Evolutionary conservation across 306 rosid genomes (phyloP).

Genomic region (Prunus campanulata): DNA sequence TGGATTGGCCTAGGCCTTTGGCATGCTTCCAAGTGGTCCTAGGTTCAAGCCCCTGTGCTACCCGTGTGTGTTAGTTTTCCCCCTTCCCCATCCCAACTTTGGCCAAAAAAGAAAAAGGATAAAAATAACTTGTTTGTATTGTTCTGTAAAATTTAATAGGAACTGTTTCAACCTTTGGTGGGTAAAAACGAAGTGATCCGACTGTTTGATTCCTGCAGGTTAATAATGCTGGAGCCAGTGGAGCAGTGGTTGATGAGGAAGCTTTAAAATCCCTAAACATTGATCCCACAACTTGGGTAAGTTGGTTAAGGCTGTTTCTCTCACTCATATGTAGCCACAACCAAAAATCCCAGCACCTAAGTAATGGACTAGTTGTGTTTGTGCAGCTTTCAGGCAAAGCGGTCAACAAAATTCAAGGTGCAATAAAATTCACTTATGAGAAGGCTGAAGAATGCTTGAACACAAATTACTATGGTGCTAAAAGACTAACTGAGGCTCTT

Average conservation of each 20-base stretch:
- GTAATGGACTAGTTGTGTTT: neutral
- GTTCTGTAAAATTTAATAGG: too few species aligned
- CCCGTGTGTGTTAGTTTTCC: too few species aligned
- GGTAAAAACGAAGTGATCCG: too few species aligned
- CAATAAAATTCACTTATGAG: constrained; percentile 34
- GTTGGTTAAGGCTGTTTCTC: neutral
- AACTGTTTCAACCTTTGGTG: too few species aligned
- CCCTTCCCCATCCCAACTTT: too few species aligned
- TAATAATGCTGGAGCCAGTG: constrained; percentile 54
- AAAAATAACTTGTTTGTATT: too few species aligned
- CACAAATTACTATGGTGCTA: constrained; percentile 52
- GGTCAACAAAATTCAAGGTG: constrained; percentile 27
- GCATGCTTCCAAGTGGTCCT: too few species aligned
- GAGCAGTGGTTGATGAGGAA: constrained; percentile 39
- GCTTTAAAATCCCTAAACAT: constrained; percentile 39
- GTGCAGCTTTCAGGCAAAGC: constrained; percentile 50
- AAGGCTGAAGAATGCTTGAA: constrained; percentile 49
- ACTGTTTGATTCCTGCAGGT: constrained; percentile 33
- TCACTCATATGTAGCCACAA: neutral
- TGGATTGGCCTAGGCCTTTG: too few species aligned
- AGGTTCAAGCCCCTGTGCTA: too few species aligned
- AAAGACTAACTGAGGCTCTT: constrained; percentile 50
- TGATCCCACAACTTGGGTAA: constrained; percentile 44
- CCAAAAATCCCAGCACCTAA: neutral
- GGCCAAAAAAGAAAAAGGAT: too few species aligned